Evolutionary conservation across 306 rosid genomes (phyloP).

Genomic region (Delonix regia): DNA sequence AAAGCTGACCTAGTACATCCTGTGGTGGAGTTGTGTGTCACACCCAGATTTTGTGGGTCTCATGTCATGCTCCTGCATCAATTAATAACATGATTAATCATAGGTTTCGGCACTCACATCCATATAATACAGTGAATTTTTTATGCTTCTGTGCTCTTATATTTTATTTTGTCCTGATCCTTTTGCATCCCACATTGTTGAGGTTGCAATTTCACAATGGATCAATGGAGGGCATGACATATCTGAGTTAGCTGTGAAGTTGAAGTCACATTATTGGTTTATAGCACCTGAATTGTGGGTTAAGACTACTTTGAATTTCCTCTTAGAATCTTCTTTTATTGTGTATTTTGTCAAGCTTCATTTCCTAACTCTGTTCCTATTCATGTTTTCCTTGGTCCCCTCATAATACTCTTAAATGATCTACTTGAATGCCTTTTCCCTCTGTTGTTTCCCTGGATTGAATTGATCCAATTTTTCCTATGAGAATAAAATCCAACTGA

Average conservation of each 20-base stretch:
- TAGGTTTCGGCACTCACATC: not conserved
- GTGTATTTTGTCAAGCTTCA: not conserved
- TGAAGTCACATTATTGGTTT: not conserved
- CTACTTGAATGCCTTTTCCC: not conserved
- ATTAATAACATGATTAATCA: not conserved
- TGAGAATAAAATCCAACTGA: not conserved
- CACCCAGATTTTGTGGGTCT: not conserved
- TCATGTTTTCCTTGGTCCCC: not conserved
- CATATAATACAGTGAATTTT: not conserved
- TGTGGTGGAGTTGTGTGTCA: not conserved
- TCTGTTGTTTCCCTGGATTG: not conserved
- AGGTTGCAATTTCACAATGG: not conserved
- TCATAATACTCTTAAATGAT: not conserved
- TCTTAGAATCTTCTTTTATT: not conserved
- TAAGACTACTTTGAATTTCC: not conserved
- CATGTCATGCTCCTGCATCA: not conserved
- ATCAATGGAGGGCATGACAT: not conserved
- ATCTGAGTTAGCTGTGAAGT: not conserved
- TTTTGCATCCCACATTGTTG: too few species aligned
- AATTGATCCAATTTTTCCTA: not conserved
- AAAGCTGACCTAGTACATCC: not conserved
- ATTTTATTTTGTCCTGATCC: not conserved
- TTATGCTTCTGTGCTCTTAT: not conserved
- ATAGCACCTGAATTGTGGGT: not conserved
- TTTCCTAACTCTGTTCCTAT: not conserved